These are phyloP conservation scores for Schizopora paradoxa DNA, from an alignment of 1,284 basidiomycete species.

Conservation along the genomic window DNA sequence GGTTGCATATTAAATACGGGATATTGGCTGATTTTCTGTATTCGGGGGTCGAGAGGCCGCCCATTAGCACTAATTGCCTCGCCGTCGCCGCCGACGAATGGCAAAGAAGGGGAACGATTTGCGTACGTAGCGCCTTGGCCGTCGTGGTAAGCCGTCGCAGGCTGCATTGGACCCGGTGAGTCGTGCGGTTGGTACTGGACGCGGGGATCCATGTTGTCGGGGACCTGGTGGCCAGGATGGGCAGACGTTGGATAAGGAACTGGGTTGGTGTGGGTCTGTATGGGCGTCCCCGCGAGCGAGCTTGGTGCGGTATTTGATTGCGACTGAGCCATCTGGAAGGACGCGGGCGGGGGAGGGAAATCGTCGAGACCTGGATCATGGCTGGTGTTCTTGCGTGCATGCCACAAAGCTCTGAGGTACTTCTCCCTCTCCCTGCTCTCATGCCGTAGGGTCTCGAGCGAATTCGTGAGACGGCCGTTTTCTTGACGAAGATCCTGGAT, in stretches of 20 bases:
- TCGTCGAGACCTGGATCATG: conserved; percentile 49
- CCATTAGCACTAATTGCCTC: conserved; percentile 34
- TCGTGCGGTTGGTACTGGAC: conserved; percentile 16
- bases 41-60: conserved; percentile 34
- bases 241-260: conserved; percentile 2
- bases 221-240: not conserved
- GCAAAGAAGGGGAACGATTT: conserved; percentile 43
- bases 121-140: conserved; percentile 29
- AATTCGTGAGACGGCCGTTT: conserved; percentile 45
- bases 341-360: conserved; percentile 45
- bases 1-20: conserved; percentile 44
- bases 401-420: conserved; percentile 62
- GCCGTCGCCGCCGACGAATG: conserved; percentile 38
- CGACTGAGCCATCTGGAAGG: conserved; percentile 28
- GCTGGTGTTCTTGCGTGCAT: conserved; percentile 49
- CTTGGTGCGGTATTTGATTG: conserved; percentile 6
- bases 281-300: conserved; percentile 16
- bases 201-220: conserved; percentile 12
- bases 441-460: conserved; percentile 30
- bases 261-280: conserved; percentile 12
- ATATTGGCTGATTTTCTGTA: conserved; percentile 51
- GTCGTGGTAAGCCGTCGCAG: conserved; percentile 23
- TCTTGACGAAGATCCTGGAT: conserved; percentile 55
- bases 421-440: conserved; percentile 67
- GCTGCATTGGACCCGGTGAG: conserved; percentile 6